phyloP scores from a whole-genome alignment of 495 filamentous ascomycete genomes.

The Aspergillus ellipticus region DNA sequence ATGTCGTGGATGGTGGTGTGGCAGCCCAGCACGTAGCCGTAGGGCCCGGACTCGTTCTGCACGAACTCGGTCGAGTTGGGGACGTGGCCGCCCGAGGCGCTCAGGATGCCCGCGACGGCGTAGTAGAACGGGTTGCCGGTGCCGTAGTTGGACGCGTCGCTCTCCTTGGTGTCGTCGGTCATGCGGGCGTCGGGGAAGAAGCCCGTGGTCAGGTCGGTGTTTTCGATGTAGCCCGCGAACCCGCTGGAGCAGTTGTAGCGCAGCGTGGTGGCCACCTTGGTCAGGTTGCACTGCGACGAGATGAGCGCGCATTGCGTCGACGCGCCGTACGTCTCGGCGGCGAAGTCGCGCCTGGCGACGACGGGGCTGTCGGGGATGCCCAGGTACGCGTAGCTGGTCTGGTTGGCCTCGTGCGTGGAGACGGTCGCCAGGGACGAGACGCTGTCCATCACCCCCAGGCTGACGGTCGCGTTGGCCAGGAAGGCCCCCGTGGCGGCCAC shows the following conservation, averaged over 20 bases:
- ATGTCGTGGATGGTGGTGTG: background rate
- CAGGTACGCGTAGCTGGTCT: background rate
- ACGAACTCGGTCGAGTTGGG: background rate
- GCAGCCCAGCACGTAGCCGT: background rate
- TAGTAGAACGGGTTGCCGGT: background rate
- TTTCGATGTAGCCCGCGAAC: background rate
- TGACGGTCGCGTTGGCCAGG: background rate
- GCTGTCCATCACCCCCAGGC: background rate
- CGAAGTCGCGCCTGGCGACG: background rate
- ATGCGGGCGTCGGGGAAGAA: background rate
- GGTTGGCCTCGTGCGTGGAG: background rate
- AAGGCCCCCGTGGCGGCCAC: background rate
- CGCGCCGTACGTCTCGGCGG: background rate
- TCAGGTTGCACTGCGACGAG: background rate
- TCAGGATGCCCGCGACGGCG: background rate
- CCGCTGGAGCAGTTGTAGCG: background rate
- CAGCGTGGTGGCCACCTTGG: background rate
- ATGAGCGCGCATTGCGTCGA: background rate
- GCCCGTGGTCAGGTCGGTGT: background rate
- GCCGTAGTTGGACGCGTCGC: background rate
- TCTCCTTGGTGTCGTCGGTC: background rate
- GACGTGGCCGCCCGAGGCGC: background rate
- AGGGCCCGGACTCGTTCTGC: background rate
- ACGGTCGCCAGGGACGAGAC: background rate
- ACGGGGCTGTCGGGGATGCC: background rate